Percentiles rank a stretch among this genome's conserved stretches.
phyloP scores from a whole-genome alignment of 192 early-diverging fungal genomes.

The Entrophospora sp. region DNA sequence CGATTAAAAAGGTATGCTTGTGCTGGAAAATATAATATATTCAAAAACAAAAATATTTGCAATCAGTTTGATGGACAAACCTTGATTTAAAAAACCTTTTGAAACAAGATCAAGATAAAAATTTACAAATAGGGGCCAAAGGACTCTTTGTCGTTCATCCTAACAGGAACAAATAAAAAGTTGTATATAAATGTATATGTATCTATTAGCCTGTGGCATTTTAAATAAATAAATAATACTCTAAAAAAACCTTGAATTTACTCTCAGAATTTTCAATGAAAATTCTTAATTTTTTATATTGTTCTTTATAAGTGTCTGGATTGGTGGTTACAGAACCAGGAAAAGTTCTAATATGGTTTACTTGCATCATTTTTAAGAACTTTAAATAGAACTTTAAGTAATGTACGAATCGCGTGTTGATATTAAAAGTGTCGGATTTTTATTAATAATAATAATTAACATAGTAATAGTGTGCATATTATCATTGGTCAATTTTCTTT shows the following conservation, averaged over 20 bases:
- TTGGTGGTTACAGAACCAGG: no score
- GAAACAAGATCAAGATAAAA: slow-evolving; percentile 78
- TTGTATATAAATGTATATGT: neutral
- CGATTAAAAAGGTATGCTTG: neutral
- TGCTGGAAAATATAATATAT: neutral
- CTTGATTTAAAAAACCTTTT: slow-evolving; percentile 43
- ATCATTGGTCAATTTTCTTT: no score
- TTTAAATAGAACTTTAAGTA: no score
- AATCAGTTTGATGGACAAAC: slow-evolving; percentile 20
- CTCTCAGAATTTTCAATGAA: slow-evolving; percentile 95
- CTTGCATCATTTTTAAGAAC: no score
- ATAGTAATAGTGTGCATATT: no score
- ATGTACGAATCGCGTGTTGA: no score
- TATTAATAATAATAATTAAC: no score
- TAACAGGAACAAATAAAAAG: slow-evolving; percentile 23
- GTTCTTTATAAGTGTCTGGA: slow-evolving; percentile 72
- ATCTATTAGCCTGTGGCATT: no score
- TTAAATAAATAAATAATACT: neutral
- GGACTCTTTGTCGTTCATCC: slow-evolving; percentile 71
- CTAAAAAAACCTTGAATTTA: slow-evolving; percentile 59
- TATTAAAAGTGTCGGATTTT: no score
- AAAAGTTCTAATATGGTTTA: no score
- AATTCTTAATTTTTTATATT: slow-evolving; percentile 66
- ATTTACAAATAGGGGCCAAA: slow-evolving; percentile 91
- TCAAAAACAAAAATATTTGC: neutral